Base-by-base conservation (phyloP, 768 basidiomycete genomes). In the Saitozyma sp. region DNA sequence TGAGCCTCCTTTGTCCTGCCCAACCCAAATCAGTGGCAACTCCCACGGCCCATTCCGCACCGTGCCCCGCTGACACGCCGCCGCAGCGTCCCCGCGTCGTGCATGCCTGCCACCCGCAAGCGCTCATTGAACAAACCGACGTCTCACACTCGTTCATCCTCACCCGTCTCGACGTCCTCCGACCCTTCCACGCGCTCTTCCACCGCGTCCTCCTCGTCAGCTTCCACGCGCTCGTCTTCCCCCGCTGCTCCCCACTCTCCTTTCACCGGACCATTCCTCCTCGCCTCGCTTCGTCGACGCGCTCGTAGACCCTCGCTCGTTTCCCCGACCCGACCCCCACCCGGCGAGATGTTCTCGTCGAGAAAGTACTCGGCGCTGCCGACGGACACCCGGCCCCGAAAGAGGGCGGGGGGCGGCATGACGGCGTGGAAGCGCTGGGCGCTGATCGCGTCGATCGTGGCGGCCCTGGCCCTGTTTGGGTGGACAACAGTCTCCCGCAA, bases 361-460 rank as follows among this genome's bases (percentile, higher is more conserved):
- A 63, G 76, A 16, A 78, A 75, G 62, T 78, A 78, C 52, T 58
- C 72, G 10, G 68, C 76, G 40, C 61, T 78, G 0, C 76, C 76
- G n/a, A 74, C 74, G 16, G 49, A 63, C 37, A 50, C 58, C 4
- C 57, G 50, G 7, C 60, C 58, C 8, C 57, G 71, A 29, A 71
- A 71, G 56, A 50, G 73, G 8, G 62, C 76, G 37, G 70, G 73
- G 48, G 69, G 73, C 13, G 72, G 69, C 6, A 52, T 75, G 62
- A 50, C 66, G 10, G 63, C 66, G 2, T 75, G 75, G 73, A 80
- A 77, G 55, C 67, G 75, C 54, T 77, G 68, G 42, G 63, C 67
- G 9, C 41, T 75, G 48, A 58, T 78, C 10, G 77, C 73, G 40
- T 41, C 72, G 8, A 64, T 65, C 9, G 63, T 71, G 9, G 41